These are phyloP conservation scores for Collybia sordida DNA, from an alignment of 768 basidiomycete genomes.

Conservation along the genomic window DNA sequence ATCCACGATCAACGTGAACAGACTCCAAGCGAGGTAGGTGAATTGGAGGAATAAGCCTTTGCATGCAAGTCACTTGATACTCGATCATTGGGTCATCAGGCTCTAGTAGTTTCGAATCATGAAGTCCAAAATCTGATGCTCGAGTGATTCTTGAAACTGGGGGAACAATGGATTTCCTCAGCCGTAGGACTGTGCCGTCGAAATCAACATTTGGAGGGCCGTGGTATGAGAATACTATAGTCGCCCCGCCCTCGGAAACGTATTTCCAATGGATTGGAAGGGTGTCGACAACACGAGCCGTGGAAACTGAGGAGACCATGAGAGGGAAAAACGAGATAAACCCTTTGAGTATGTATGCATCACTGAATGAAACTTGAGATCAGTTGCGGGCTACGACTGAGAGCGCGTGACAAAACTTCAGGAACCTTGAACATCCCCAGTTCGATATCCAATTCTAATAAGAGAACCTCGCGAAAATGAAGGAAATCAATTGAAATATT, in stretches of 20 bases:
- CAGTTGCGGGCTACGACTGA: too few relatives aligned
- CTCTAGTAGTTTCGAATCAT: constrained; percentile 7
- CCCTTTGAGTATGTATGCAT: too few relatives aligned
- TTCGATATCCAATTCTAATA: too few relatives aligned
- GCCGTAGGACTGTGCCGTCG: constrained; percentile 68
- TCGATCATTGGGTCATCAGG: constrained; percentile 38
- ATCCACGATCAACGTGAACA: constrained; percentile 47
- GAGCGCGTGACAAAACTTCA: too few relatives aligned
- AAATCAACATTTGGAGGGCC: constrained; percentile 55
- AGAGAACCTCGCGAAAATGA: too few relatives aligned
- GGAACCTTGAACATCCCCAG: too few relatives aligned
- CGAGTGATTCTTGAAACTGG: background rate
- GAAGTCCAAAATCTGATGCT: too few relatives aligned
- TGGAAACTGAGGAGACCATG: constrained; percentile 6
- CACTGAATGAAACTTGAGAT: too few relatives aligned
- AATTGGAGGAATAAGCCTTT: constrained; percentile 57
- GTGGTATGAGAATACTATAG: constrained; percentile 81
- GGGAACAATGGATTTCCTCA: constrained; percentile 56
- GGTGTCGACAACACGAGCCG: constrained; percentile 32
- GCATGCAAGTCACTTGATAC: constrained; percentile 68
- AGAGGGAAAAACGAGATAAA: too few relatives aligned
- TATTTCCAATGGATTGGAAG: constrained; percentile 71
- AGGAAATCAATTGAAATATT: too few relatives aligned
- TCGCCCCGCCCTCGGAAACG: constrained; percentile 89
- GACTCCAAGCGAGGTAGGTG: constrained; percentile 59